Evolutionary conservation across 2,329 filamentous ascomycete genomes (phyloP), one percentile per base, ranked within the genome.

Genomic region (Alternaria sp.): DNA sequence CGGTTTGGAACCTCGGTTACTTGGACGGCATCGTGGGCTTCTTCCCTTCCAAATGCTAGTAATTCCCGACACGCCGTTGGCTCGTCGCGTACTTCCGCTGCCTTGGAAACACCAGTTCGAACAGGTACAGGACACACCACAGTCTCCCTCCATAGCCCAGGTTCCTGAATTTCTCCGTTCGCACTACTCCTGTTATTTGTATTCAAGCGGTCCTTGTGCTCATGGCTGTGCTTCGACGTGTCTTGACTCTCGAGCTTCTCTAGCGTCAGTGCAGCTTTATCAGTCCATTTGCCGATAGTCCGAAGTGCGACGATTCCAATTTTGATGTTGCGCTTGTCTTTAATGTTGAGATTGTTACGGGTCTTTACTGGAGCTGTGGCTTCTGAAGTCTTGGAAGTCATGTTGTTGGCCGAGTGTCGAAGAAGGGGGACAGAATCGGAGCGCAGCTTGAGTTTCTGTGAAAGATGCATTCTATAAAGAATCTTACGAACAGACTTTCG

Each of bases 191-290:
- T 7, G 1, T 24, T 18, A 14, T 8, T 5, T 26, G 34, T 8
- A 6, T 4, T 1, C 38, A 57, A 20, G 28, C 34, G 38, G 26
- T 11, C n/a, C 16, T 57, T 28, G 14, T 28, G 46, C 16, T 46
- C 36, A 4, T 26, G 26, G 14, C 26, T 12, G 12, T 48, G 42
- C 20, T 36, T 54, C 41, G 28, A 54, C 5, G 14, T 26, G 1
- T 42, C 34, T 36, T 59, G 18, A 11, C 34, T n/a, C 16, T 48
- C 56, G 39, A 49, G 51, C 20, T 54, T 59, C 49, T 59, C 49
- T 3, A 48, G 56, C 36, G 56, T 54, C 36, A 49, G 43, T 7
- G 43, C 49, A 18, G 56, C 56, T 30, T 59, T 59, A 8, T 59
- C 56, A 7, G 51, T 42, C 51, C 56, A 54, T 43, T 49, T 59